These are phyloP conservation scores for Bacidia rubella DNA, from an alignment of 495 filamentous ascomycete species.

Conservation along the genomic window DNA sequence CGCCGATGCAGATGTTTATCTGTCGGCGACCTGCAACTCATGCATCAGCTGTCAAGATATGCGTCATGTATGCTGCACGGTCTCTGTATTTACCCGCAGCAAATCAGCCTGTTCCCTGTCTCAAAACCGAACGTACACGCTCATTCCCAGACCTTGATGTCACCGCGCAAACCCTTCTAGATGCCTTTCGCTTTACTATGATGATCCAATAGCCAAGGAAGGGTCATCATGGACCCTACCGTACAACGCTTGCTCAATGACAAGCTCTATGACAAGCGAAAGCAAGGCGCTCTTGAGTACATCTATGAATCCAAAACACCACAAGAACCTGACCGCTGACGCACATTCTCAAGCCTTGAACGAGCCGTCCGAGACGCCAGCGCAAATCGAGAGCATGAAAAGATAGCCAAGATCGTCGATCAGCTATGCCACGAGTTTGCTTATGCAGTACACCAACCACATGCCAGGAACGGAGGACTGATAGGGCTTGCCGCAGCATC, in stretches of 20 bases:
- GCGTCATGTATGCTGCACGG: not conserved
- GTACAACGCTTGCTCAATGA: conserved; percentile 88
- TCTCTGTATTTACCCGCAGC: too few species aligned
- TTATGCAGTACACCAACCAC: conserved; percentile 93
- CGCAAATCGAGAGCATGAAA: conserved; percentile 58
- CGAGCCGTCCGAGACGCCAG: conserved; percentile 77
- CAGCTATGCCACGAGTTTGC: conserved; percentile 97
- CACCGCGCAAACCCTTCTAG: too few species aligned
- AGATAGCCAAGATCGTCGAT: conserved; percentile 72
- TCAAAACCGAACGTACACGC: too few species aligned
- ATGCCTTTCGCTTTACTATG: too few species aligned
- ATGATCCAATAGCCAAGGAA: conserved; percentile 6
- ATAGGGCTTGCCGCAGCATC: conserved; percentile 94
- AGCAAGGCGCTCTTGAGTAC: conserved; percentile 93
- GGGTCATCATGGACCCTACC: conserved; percentile 63
- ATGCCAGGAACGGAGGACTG: conserved; percentile 90
- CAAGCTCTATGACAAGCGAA: conserved; percentile 96
- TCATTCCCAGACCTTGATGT: too few species aligned
- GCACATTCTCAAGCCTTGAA: conserved; percentile 53
- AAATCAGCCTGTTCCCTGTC: too few species aligned
- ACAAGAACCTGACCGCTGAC: conserved; percentile 5
- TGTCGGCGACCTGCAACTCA: not conserved
- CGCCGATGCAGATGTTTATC: not conserved
- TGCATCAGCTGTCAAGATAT: not conserved
- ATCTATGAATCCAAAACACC: conserved; percentile 21